phyloP scores from a whole-genome alignment of 2,329 filamentous ascomycete species.

The Clonostachys sp. region DNA sequence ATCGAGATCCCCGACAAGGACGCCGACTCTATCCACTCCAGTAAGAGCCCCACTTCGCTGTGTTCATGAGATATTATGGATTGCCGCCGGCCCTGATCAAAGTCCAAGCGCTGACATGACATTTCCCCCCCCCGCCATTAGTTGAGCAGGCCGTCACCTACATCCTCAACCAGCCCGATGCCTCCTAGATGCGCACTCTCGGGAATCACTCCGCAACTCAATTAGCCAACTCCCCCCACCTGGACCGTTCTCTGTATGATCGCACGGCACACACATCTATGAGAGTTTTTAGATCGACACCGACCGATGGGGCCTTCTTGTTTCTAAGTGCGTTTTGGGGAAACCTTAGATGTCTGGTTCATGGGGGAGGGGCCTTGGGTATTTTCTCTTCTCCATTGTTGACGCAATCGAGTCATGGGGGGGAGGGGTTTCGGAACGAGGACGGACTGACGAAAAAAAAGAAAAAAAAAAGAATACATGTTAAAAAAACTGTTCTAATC shows the following conservation, averaged over 20 bases:
- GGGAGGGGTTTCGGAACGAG: too few species aligned
- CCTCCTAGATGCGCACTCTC: constrained; percentile 48
- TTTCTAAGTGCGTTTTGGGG: too few species aligned
- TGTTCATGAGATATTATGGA: background rate
- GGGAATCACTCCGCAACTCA: background rate
- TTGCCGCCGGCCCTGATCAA: background rate
- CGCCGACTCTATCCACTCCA: constrained; percentile 87
- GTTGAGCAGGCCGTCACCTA: constrained; percentile 94
- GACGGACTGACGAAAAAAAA: too few species aligned
- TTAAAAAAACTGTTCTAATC: too few species aligned
- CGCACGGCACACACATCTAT: too few species aligned
- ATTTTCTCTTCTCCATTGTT: too few species aligned
- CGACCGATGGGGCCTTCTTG: too few species aligned
- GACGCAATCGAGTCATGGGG: too few species aligned
- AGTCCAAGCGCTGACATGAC: background rate
- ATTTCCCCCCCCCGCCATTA: constrained; percentile 24
- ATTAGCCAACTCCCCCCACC: constrained; percentile 5
- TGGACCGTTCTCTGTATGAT: constrained; percentile 8
- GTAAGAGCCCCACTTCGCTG: constrained; percentile 48
- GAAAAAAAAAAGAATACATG: too few species aligned
- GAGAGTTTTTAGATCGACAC: too few species aligned
- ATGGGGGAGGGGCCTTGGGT: too few species aligned
- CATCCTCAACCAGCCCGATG: constrained; percentile 89
- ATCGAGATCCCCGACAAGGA: constrained; percentile 99
- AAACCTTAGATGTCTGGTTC: too few species aligned